Percentiles rank a stretch among this genome's conserved stretches.
Evolutionary conservation across 768 basidiomycete genomes (phyloP).

Genomic region (Russula compacta): DNA sequence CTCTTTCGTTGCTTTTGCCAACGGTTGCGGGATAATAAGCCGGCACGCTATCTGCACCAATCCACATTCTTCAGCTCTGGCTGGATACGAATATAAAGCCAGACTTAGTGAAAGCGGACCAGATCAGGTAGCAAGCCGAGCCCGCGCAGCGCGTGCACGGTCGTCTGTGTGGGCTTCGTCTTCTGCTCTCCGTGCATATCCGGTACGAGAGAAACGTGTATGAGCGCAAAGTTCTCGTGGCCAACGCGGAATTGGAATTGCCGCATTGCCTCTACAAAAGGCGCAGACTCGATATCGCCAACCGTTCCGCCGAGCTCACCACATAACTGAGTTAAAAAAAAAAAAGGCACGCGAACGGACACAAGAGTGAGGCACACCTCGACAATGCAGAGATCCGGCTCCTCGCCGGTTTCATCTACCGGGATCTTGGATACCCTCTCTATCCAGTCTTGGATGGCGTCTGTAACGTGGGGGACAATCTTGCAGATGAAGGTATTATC

Average conservation of each 20-base stretch:
- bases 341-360: neutral
- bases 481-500: constrained; percentile 25
- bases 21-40: constrained; percentile 64
- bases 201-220: constrained; percentile 96
- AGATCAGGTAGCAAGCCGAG: constrained; percentile 89
- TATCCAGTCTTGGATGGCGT: constrained; percentile 98
- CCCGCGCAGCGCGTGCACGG: constrained; percentile 86
- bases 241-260: constrained; percentile 99
- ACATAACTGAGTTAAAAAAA: neutral
- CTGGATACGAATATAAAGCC: neutral
- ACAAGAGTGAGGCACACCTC: constrained; percentile 47
- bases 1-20: constrained; percentile 79
- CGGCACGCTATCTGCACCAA: constrained; percentile 80
- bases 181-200: constrained; percentile 99
- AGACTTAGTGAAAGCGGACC: constrained; percentile 36
- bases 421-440: constrained; percentile 90
- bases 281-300: constrained; percentile 97
- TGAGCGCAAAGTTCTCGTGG: constrained; percentile 90
- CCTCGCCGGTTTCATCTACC: constrained; percentile 86
- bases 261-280: constrained; percentile 98
- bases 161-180: constrained; percentile 97
- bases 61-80: neutral
- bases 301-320: constrained; percentile 90
- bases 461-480: constrained; percentile 95
- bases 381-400: constrained; percentile 95